Evolutionary conservation across 208 protist species (phyloP).

Genomic region (Leishmania major): DNA sequence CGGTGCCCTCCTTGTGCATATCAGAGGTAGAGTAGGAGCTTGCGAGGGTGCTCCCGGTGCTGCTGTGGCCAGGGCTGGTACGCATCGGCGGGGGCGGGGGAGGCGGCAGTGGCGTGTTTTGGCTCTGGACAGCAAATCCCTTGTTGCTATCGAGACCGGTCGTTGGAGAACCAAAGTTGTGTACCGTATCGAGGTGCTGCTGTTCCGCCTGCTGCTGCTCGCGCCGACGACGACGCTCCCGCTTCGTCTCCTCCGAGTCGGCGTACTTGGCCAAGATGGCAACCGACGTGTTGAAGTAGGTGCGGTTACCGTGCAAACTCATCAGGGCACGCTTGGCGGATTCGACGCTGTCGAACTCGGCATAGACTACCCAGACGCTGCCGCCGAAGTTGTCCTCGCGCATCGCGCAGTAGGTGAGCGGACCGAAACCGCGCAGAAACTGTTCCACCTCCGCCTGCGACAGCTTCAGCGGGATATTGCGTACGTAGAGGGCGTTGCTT

Average conservation of each 20-base stretch:
- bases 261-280: slow-evolving; percentile 86
- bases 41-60: slow-evolving; percentile 9
- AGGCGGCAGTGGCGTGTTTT: slow-evolving; percentile 4
- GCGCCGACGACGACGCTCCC: slow-evolving; percentile 71
- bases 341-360: slow-evolving; percentile 75
- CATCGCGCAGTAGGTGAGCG: slow-evolving; percentile 88
- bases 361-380: slow-evolving; percentile 86
- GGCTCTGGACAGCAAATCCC: slow-evolving; percentile 2
- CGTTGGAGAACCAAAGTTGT: neutral
- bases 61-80: neutral
- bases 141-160: neutral
- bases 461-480: slow-evolving; percentile 74
- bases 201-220: slow-evolving; percentile 39
- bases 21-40: slow-evolving; percentile 16
- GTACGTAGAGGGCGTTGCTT: slow-evolving; percentile 77
- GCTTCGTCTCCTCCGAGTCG: slow-evolving; percentile 80
- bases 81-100: slow-evolving; percentile 5
- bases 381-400: slow-evolving; percentile 84
- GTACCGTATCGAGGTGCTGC: slow-evolving; percentile 8
- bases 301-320: slow-evolving; percentile 71
- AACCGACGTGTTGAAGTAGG: slow-evolving; percentile 62
- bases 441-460: slow-evolving; percentile 66
- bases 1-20: slow-evolving; percentile 24
- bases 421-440: slow-evolving; percentile 68
- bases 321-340: slow-evolving; percentile 60